Base-by-base conservation (phyloP, 805 yeast genomes). In the Priceomyces castillae region DNA sequence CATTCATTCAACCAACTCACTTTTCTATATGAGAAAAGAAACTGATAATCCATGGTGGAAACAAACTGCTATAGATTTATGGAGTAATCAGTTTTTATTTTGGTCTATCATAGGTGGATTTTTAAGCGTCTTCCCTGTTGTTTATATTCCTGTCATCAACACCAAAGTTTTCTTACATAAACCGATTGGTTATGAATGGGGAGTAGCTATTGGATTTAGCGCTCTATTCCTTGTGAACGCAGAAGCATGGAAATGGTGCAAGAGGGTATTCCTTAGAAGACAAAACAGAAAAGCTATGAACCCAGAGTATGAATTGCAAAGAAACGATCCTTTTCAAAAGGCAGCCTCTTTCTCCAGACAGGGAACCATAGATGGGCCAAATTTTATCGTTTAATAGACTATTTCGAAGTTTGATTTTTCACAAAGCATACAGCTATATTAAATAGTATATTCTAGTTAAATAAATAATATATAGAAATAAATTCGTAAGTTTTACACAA, bases 91-190 rank as follows among this genome's bases (percentile, higher is more conserved):
- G 62, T 81, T 88, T 50, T 70, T 88, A 56, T 84, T 87, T 69
- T 86, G 90, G 90, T 86, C 95, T 0, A 78, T 88, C 37, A 58
- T 84, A 28, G 67, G 77, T 40, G 96, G 94, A 1, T 77, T 84
- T 48, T 62, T 76, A 11, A 74, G 88, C 2, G 82, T 85, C 3
- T 82, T 88, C 76, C 95, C 95, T 34, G 84, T 86, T 15, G 80
- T 87, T 30, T 87, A 87, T 64, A 88, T 88, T 50, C 96, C 96
- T 5, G 95, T 85, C n/a, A 86, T 88, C 58, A 88, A 88, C 62
- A 67, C 73, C 36, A 75, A 77, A 48, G 95, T 88, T 7, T 88
- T 88, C 60, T 69, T 82, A 53, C 96, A 88, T 62, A 69, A 62
- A 23, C 79, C 82, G 6, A 86, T 87, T 49, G 76, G 82, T 7